Evolutionary conservation across 2,329 filamentous ascomycete species (phyloP).

Genomic region (Scortechinia acanthostroma): DNA sequence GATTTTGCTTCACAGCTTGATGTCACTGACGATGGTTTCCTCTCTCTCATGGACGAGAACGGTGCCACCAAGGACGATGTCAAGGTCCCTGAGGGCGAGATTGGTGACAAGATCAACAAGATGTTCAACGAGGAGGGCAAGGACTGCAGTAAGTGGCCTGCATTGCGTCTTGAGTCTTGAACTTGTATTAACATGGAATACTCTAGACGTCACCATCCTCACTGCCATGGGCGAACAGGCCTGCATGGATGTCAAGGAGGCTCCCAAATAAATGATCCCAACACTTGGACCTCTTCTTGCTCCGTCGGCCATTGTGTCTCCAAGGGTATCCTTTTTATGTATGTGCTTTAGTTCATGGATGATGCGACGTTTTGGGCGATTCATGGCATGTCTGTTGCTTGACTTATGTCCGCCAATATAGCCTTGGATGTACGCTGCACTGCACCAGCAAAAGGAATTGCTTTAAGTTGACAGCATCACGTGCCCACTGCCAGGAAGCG

Average conservation of each 20-base stretch:
- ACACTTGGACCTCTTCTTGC: not conserved
- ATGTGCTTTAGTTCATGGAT: not conserved
- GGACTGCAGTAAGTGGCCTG: constrained; percentile 74
- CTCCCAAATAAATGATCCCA: constrained; percentile 34
- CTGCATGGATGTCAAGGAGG: constrained; percentile 90
- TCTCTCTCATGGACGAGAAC: constrained; percentile 84
- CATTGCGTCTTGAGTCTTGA: constrained; percentile 2
- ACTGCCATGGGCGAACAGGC: constrained; percentile 94
- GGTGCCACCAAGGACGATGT: constrained; percentile 87
- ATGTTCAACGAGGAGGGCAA: constrained; percentile 77
- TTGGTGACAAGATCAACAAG: constrained; percentile 78
- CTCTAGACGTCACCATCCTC: constrained; percentile 78
- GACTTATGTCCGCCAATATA: not conserved
- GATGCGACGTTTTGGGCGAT: not conserved
- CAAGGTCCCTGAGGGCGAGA: constrained; percentile 80
- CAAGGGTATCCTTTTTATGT: not conserved
- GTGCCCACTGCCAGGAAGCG: not conserved
- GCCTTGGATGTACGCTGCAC: not conserved
- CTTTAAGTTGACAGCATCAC: not conserved
- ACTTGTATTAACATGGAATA: constrained; percentile 3
- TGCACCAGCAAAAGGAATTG: not conserved
- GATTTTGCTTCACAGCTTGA: constrained; percentile 63
- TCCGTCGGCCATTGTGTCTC: not conserved
- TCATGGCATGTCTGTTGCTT: not conserved
- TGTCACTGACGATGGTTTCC: constrained; percentile 87